phyloP scores from a whole-genome alignment of 176 grass and related monocot genomes.

The Neostapfia colusana region DNA sequence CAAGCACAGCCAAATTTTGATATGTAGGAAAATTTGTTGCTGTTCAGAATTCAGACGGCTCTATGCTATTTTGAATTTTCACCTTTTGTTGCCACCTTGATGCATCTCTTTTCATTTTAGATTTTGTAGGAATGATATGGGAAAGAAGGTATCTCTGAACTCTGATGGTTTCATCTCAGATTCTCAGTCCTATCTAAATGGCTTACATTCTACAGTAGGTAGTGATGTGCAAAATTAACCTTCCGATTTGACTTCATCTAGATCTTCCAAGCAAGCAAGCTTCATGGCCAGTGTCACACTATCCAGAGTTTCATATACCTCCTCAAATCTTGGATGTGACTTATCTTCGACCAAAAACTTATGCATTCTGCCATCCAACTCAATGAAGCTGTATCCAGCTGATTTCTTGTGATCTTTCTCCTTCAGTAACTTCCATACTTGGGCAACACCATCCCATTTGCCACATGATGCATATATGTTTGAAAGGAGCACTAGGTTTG shows the following conservation, averaged over 20 bases:
- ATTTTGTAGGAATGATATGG: background rate
- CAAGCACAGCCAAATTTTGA: constrained; percentile 8
- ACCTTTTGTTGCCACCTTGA: constrained; percentile 11
- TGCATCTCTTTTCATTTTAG: constrained; percentile 13
- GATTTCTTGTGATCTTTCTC: constrained; percentile 71
- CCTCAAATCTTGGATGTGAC: constrained; percentile 54
- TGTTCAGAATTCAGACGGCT: background rate
- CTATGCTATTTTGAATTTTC: background rate
- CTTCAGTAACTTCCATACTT: constrained; percentile 65
- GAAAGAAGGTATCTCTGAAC: background rate
- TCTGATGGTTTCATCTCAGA: background rate
- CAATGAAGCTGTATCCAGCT: constrained; percentile 70
- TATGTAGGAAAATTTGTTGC: background rate
- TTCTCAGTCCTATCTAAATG: constrained; percentile 8
- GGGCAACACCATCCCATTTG: constrained; percentile 60
- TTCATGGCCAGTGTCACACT: constrained; percentile 57
- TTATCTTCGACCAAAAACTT: constrained; percentile 71
- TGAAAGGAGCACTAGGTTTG: constrained; percentile 65
- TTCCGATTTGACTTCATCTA: constrained; percentile 26
- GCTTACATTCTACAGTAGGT: background rate
- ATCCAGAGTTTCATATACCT: constrained; percentile 53
- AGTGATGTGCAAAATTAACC: constrained; percentile 20
- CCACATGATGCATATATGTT: constrained; percentile 67
- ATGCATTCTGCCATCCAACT: constrained; percentile 58
- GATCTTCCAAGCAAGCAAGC: constrained; percentile 32